Conservation (phyloP, 768 basidiomycete species). For the Pisolithus orientalis region DNA sequence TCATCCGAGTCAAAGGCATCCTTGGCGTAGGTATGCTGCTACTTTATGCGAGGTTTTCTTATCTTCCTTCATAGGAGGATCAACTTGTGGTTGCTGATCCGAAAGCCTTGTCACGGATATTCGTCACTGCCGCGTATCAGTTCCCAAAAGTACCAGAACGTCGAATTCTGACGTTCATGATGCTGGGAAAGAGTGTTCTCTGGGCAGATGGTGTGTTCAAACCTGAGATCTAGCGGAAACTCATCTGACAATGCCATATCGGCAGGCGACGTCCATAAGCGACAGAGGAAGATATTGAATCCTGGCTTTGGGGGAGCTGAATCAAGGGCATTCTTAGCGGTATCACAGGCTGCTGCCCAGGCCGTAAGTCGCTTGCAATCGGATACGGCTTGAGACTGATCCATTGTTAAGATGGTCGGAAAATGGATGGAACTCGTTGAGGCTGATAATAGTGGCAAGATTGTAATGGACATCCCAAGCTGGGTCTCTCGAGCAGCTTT, state of each 20-base stretch:
- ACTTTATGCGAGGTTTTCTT: conserved; percentile 3
- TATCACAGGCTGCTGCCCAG: conserved; percentile 37
- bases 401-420: conserved; percentile 11
- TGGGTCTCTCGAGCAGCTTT: conserved; percentile 40
- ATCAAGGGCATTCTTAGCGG: conserved; percentile 42
- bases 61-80: conserved; percentile 30
- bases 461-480: conserved; percentile 15
- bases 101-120: conserved; percentile 36
- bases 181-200: conserved; percentile 29
- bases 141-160: conserved; percentile 32
- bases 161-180: conserved; percentile 8
- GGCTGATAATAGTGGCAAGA: conserved; percentile 3
- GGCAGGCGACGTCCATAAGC: conserved; percentile 39
- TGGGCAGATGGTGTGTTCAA: conserved; percentile 35
- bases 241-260: background rate
- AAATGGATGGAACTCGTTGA: conserved; percentile 20
- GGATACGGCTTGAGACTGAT: background rate
- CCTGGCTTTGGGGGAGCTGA: conserved; percentile 51
- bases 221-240: conserved; percentile 5
- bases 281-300: conserved; percentile 25
- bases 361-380: conserved; percentile 9
- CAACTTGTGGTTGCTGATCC: conserved; percentile 41
- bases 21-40: conserved; percentile 4
- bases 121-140: conserved; percentile 37
- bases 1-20: conserved; percentile 18